Evolutionary conservation across 148 eudicot genomes (phyloP).

Genomic region (Selenicereus undatus): DNA sequence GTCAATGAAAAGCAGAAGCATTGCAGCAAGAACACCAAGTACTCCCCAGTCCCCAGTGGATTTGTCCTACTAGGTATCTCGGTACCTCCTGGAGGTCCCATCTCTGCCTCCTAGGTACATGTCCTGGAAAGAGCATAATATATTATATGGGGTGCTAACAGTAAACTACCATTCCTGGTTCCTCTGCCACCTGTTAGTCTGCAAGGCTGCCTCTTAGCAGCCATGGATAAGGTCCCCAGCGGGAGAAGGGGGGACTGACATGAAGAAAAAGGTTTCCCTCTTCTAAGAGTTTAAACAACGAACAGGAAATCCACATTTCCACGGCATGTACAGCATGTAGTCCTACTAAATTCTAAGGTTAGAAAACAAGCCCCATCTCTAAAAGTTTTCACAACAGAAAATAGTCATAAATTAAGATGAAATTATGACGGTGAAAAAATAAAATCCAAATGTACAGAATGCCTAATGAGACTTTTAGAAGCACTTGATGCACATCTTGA

Average conservation of each 20-base stretch:
- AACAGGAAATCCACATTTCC: not conserved
- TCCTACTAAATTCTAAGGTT: not conserved
- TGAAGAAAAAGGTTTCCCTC: not conserved
- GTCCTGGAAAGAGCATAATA: no score
- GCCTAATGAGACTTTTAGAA: not conserved
- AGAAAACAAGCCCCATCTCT: not conserved
- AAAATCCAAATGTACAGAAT: not conserved
- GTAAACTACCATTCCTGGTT: no score
- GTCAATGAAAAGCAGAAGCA: not conserved
- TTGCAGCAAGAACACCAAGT: not conserved
- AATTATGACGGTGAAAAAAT: not conserved
- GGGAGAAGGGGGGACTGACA: no score
- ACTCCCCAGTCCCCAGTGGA: no score
- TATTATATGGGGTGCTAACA: no score
- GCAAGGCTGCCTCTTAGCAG: not conserved
- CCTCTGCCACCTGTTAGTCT: no score
- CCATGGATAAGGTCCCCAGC: not conserved
- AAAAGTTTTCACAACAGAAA: not conserved
- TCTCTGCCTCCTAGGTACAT: no score
- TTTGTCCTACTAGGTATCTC: no score
- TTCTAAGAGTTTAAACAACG: not conserved
- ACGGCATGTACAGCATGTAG: not conserved
- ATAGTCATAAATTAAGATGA: not conserved
- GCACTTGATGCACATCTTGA: no score
- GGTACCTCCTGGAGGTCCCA: no score